Evolutionary conservation across 1,284 basidiomycete genomes (phyloP).

Genomic region (Coriolopsis trogii): DNA sequence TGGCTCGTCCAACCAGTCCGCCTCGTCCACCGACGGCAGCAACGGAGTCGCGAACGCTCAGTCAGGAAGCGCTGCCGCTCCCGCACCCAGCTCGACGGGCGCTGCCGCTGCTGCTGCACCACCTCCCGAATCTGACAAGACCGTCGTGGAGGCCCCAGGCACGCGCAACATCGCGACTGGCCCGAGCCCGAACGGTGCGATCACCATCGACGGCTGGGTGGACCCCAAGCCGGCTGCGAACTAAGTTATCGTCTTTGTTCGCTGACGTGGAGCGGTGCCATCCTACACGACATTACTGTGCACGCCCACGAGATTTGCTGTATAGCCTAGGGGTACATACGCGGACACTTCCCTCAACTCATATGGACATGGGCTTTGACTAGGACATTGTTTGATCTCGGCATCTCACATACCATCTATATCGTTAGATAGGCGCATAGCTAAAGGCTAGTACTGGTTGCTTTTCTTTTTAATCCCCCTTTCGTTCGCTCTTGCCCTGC

Average conservation of each 20-base stretch:
- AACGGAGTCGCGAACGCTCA: neutral
- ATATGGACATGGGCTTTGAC: neutral
- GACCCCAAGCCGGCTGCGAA: neutral
- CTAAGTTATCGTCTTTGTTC: slow-evolving; percentile 9
- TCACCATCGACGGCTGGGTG: slow-evolving; percentile 35
- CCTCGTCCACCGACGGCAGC: slow-evolving; percentile 4
- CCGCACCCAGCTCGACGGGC: neutral
- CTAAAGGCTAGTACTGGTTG: slow-evolving; percentile 1
- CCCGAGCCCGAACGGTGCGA: slow-evolving; percentile 40
- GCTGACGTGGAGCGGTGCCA: neutral
- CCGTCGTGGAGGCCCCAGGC: slow-evolving; percentile 26
- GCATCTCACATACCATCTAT: neutral
- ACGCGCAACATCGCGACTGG: slow-evolving; percentile 46
- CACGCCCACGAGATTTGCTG: no score
- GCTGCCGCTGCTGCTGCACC: slow-evolving; percentile 11
- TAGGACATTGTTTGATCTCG: neutral
- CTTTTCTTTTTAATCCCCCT: neutral
- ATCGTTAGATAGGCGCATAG: neutral
- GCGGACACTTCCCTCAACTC: neutral
- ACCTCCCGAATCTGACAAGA: slow-evolving; percentile 23
- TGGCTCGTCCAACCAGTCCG: neutral
- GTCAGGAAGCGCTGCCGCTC: neutral
- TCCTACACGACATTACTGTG: neutral
- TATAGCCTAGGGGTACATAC: neutral
- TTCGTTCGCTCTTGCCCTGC: neutral